phyloP scores from a whole-genome alignment of 176 grass and related monocot genomes.

The Triticum dicoccoides region DNA sequence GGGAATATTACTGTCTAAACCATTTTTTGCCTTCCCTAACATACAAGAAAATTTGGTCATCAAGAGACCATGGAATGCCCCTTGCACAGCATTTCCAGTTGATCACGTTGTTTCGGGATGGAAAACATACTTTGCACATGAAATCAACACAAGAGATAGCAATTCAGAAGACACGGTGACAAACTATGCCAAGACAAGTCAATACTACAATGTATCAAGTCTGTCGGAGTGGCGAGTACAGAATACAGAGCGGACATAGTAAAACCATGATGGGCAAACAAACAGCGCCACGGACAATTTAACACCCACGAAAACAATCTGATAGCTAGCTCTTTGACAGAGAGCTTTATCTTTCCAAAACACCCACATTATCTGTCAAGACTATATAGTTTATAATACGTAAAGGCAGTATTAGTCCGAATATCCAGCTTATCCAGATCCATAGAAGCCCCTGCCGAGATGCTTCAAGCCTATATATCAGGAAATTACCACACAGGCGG shows the following conservation, averaged over 20 bases:
- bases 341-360: slow-evolving; percentile 35
- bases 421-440: slow-evolving; percentile 14
- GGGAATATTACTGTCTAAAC: too few species aligned
- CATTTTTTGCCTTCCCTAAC: too few species aligned
- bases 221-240: slow-evolving; percentile 8
- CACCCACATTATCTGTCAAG: slow-evolving; percentile 40
- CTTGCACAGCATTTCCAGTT: too few species aligned
- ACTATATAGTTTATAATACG: slow-evolving; percentile 38
- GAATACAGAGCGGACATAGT: not conserved
- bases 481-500: not conserved
- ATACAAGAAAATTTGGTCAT: too few species aligned
- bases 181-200: slow-evolving; percentile 36
- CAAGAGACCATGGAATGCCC: too few species aligned
- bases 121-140: not conserved
- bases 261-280: slow-evolving; percentile 17
- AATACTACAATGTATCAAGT: slow-evolving; percentile 26
- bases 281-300: slow-evolving; percentile 6
- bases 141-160: not conserved
- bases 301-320: slow-evolving; percentile 46
- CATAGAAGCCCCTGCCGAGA: slow-evolving; percentile 21
- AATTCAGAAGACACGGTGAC: not conserved
- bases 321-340: slow-evolving; percentile 27
- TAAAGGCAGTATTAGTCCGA: slow-evolving; percentile 2
- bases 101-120: too few species aligned
- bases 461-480: slow-evolving; percentile 46